A percentile compares a stretch with the other conserved stretches of the same genome.
Conservation (phyloP, 1,284 basidiomycete species). For the Apiotrichum mycotoxinovorans region DNA sequence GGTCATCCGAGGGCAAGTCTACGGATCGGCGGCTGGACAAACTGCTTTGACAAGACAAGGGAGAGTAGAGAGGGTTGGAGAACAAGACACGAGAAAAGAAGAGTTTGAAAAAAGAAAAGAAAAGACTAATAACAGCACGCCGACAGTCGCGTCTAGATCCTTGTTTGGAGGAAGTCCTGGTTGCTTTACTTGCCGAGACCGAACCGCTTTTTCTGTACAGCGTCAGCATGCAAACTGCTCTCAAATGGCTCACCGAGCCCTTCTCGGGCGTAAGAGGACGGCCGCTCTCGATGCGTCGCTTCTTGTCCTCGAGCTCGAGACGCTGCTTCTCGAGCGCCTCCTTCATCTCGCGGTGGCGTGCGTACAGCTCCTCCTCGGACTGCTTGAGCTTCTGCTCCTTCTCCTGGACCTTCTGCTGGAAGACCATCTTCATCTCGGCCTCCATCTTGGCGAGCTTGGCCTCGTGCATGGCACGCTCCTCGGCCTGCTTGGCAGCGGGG, state of each 20-base stretch:
- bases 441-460: slow-evolving; percentile 98
- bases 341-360: slow-evolving; percentile 97
- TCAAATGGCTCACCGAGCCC: slow-evolving; percentile 47
- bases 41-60: neutral
- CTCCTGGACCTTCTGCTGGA: slow-evolving; percentile 98
- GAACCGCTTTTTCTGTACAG: slow-evolving; percentile 45
- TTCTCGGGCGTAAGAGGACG: slow-evolving; percentile 94
- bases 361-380: slow-evolving; percentile 95
- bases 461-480: slow-evolving; percentile 88
- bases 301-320: slow-evolving; percentile 94
- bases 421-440: slow-evolving; percentile 98
- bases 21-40: neutral
- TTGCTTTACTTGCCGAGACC: slow-evolving; percentile 44
- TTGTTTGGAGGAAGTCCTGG: neutral
- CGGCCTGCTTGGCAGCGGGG: slow-evolving; percentile 88
- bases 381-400: slow-evolving; percentile 98
- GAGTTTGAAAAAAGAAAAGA: neutral
- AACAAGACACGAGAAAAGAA: neutral
- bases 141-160: neutral
- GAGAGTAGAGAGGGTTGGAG: neutral
- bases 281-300: slow-evolving; percentile 89
- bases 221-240: neutral
- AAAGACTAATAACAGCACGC: neutral
- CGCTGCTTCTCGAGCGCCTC: slow-evolving; percentile 97
- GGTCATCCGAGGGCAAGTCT: too few relatives aligned